phyloP scores from a whole-genome alignment of 495 filamentous ascomycete species.

The Cercophora newfieldiana region DNA sequence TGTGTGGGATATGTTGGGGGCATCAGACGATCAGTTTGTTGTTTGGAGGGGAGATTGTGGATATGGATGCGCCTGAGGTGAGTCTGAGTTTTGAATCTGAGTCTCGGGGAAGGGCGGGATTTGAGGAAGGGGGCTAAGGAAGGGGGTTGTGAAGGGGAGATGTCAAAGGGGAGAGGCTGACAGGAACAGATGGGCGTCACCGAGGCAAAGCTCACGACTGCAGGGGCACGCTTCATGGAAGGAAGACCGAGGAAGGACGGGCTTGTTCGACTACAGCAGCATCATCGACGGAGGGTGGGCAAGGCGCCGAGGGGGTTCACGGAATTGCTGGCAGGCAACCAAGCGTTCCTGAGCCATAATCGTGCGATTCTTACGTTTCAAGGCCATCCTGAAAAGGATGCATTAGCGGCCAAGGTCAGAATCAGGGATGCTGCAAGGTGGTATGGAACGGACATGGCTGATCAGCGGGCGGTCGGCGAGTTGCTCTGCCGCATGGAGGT shows the following conservation, averaged over 20 bases:
- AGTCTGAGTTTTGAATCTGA: slow-evolving; percentile 17
- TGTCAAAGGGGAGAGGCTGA: neutral
- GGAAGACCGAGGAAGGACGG: neutral
- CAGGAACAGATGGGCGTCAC: slow-evolving; percentile 41
- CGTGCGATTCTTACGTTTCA: slow-evolving; percentile 50
- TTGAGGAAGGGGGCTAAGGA: no score
- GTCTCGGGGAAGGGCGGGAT: no score
- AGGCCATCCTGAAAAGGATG: slow-evolving; percentile 53
- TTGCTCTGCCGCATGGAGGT: slow-evolving; percentile 29
- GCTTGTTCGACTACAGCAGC: slow-evolving; percentile 40
- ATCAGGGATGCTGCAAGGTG: slow-evolving; percentile 41
- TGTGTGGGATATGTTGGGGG: slow-evolving; percentile 51
- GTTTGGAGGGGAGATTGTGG: slow-evolving; percentile 44
- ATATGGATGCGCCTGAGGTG: slow-evolving; percentile 43
- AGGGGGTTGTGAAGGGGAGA: no score
- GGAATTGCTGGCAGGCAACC: slow-evolving; percentile 38
- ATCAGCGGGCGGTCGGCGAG: slow-evolving; percentile 21
- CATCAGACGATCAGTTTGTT: slow-evolving; percentile 47
- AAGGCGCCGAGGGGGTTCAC: slow-evolving; percentile 34
- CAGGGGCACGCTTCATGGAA: slow-evolving; percentile 41
- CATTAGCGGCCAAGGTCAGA: slow-evolving; percentile 39
- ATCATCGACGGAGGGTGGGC: slow-evolving; percentile 45
- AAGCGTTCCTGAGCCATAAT: slow-evolving; percentile 42
- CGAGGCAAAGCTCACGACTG: slow-evolving; percentile 35
- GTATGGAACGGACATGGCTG: slow-evolving; percentile 39